Percentiles rank a stretch among this genome's conserved stretches.
Evolutionary conservation across 768 basidiomycete genomes (phyloP).

Genomic region (Gelatoporia subvermispora): DNA sequence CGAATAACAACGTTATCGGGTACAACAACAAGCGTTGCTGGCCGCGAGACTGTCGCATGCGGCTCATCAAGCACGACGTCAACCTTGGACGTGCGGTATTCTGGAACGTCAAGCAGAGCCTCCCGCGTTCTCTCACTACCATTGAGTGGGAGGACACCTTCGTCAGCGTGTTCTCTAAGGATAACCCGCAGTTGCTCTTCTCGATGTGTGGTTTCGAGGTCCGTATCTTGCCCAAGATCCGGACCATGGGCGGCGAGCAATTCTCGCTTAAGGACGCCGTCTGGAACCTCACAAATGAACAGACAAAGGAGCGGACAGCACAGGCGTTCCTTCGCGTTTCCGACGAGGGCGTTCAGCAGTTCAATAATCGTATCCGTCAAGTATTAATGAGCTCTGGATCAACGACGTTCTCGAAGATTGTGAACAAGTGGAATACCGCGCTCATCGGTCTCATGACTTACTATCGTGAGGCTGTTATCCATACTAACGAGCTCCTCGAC

Average conservation of each 20-base stretch:
- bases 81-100: conserved; percentile 97
- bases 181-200: conserved; percentile 96
- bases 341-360: conserved; percentile 94
- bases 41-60: conserved; percentile 99
- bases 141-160: conserved; percentile 99
- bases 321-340: conserved; percentile 98
- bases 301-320: conserved; percentile 95
- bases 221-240: conserved; percentile 93
- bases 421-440: conserved; percentile 97
- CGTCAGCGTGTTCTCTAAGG: conserved; percentile 93
- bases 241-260: conserved; percentile 93
- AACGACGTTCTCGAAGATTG: conserved; percentile 98
- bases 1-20: conserved; percentile 97
- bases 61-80: conserved; percentile 98
- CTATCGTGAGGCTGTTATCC: conserved; percentile 95
- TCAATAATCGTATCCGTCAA: conserved; percentile 95
- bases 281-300: conserved; percentile 96
- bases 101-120: conserved; percentile 98
- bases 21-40: conserved; percentile 99
- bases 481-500: conserved; percentile 94
- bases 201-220: conserved; percentile 99
- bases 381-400: conserved; percentile 98
- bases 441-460: conserved; percentile 97
- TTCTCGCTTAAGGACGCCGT: conserved; percentile 95
- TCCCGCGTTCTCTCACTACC: conserved; percentile 93